Conservation (phyloP, 768 basidiomycete species). For the Rubroboletus pulcherrimus region DNA sequence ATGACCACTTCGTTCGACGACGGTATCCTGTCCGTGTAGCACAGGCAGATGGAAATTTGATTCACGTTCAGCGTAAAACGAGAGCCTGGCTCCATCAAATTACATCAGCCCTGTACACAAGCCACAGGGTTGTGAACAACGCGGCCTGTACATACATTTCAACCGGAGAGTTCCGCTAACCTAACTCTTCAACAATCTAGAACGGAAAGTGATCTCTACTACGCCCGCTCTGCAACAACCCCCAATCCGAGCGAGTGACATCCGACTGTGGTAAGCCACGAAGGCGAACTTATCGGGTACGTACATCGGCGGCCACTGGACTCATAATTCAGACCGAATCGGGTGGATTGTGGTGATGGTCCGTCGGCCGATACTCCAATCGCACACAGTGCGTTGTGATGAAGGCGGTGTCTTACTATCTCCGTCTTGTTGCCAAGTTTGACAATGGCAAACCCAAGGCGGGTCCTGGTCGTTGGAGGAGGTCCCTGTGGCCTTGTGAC, state of each 20-base stretch:
- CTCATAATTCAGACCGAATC: neutral
- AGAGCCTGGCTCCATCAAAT: neutral
- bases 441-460: slow-evolving; percentile 3
- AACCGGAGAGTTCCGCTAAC: neutral
- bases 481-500: slow-evolving; percentile 47
- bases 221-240: neutral
- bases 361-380: neutral
- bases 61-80: neutral
- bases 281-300: neutral
- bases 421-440: neutral
- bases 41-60: neutral
- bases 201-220: too few species aligned
- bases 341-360: neutral
- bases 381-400: neutral
- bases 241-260: neutral
- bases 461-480: slow-evolving; percentile 43
- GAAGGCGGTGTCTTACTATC: slow-evolving; percentile 7
- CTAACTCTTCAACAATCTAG: too few species aligned
- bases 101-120: neutral
- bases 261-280: too few species aligned
- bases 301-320: too few species aligned
- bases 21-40: neutral
- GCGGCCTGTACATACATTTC: neutral
- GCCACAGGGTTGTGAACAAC: neutral
- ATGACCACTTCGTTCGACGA: neutral